Evolutionary conservation across 2,329 filamentous ascomycete genomes (phyloP), one percentile per base, ranked within the genome.

Genomic region (Neofusicoccum sp.): DNA sequence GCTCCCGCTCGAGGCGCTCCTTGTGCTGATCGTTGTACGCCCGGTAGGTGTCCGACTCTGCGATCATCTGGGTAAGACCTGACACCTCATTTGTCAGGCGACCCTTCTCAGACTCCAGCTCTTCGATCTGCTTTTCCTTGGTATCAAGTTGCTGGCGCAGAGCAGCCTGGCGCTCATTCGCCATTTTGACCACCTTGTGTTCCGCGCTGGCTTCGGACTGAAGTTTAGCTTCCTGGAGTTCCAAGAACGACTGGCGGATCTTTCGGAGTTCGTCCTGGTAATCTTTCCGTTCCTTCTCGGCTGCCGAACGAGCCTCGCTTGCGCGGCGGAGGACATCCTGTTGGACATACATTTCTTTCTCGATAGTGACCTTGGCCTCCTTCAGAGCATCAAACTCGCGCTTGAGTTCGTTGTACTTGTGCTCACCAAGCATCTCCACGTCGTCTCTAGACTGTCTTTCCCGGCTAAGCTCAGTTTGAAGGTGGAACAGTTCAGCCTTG

Each of bases 291-390:
- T 96, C 91, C 65, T 89, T 86, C 71, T 99, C 93, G 0, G 91
- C 91, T 4, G 86, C 85, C 4, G 87, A 82, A 33, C 91, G 86
- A 48, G 90, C 89, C 73, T 96, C 92, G 66, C 89, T 91, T 9
- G 92, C 90, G 59, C 93, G 86, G 38, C 95, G 87, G 47, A 97
- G 84, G 9, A 90, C 89, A 71, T 99, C 93, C 73, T 97, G 93
- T 71, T 98, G 93, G 4, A 90, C 89, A 72, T 98, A 98, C 73
- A 99, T 88, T 75, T 98, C 93, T 74, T 97, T 98, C 75, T 99
- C 93, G 64, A 99, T 96, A 48, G 88, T 96, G 68, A 97, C 96
- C 75, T 99, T 99, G 30, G 91, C 88, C 65, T 97, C 92, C 68
- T 96, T 96, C 34, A 98, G 82, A 34, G 86, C 85, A 53, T 96